A percentile compares a stretch with the other conserved stretches of the same genome.
Conservation (phyloP, 805 yeast genomes). For the Kuraishia hungarica region DNA sequence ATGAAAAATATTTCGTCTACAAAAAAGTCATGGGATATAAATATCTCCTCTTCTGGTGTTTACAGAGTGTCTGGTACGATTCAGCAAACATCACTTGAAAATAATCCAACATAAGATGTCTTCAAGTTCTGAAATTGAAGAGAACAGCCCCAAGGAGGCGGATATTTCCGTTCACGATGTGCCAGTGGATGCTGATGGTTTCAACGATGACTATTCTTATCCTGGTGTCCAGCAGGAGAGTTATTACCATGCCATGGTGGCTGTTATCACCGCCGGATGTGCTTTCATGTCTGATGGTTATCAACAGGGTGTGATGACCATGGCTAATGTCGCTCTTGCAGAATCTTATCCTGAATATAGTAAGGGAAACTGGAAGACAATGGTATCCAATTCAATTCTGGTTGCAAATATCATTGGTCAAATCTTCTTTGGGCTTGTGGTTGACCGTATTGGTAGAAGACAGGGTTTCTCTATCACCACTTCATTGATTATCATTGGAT, state of each 20-base stretch:
- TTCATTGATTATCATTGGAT: conserved; percentile 46
- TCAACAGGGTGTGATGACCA: conserved; percentile 19
- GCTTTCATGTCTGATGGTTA: conserved; percentile 19
- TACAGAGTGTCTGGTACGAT: no score
- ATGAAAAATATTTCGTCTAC: not conserved
- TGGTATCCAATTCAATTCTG: conserved; percentile 32
- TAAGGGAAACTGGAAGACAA: conserved; percentile 13
- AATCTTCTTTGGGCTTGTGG: conserved; percentile 44
- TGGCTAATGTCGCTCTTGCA: conserved; percentile 15
- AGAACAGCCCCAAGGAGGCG: not conserved
- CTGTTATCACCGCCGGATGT: conserved; percentile 14
- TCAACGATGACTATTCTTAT: not conserved
- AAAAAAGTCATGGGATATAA: no score
- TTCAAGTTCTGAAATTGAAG: not conserved
- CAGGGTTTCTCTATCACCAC: conserved; percentile 55
- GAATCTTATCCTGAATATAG: conserved; percentile 9
- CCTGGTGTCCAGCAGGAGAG: conserved; percentile 2
- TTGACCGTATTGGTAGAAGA: conserved; percentile 53
- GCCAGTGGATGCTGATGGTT: not conserved
- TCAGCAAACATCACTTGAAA: no score
- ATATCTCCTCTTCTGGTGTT: no score
- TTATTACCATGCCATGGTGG: conserved; percentile 5
- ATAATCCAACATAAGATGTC: not conserved
- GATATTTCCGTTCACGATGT: not conserved
- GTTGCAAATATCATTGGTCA: conserved; percentile 57